phyloP scores from a whole-genome alignment of 345 rosid genomes.

The Melastoma malabathricum region DNA sequence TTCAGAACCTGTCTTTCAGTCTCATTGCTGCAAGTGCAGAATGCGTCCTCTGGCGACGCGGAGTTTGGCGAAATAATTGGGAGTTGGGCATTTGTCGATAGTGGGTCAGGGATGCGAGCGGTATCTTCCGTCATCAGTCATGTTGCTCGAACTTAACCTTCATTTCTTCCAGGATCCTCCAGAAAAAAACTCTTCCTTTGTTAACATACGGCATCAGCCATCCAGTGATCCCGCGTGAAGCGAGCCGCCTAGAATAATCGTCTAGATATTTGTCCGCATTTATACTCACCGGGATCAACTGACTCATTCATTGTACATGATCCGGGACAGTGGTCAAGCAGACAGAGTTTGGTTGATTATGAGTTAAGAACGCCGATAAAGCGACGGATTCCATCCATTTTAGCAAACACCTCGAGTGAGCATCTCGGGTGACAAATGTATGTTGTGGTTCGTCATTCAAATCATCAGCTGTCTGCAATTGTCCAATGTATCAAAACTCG shows the following conservation, averaged over 20 bases:
- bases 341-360: no score
- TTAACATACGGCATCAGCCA: no score
- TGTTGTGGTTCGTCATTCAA: no score
- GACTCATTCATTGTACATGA: slow-evolving; percentile 71
- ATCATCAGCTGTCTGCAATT: no score
- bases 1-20: slow-evolving; percentile 48
- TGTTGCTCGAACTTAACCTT: slow-evolving; percentile 53
- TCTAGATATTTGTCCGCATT: slow-evolving; percentile 58
- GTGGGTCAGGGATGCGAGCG: no score
- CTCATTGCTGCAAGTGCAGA: slow-evolving; percentile 63
- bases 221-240: no score
- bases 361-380: no score
- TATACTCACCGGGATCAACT: slow-evolving; percentile 72
- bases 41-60: slow-evolving; percentile 62
- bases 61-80: slow-evolving; percentile 85
- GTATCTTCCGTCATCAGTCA: slow-evolving; percentile 83
- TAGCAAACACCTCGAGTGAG: no score
- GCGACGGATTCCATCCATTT: no score
- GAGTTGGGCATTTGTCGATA: no score
- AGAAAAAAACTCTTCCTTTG: slow-evolving; percentile 67
- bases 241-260: no score
- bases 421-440: no score
- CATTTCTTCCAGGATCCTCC: slow-evolving; percentile 85
- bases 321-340: slow-evolving; percentile 86
- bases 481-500: not conserved